Conservation (phyloP, 768 basidiomycete species). For the Mycena amicta region DNA sequence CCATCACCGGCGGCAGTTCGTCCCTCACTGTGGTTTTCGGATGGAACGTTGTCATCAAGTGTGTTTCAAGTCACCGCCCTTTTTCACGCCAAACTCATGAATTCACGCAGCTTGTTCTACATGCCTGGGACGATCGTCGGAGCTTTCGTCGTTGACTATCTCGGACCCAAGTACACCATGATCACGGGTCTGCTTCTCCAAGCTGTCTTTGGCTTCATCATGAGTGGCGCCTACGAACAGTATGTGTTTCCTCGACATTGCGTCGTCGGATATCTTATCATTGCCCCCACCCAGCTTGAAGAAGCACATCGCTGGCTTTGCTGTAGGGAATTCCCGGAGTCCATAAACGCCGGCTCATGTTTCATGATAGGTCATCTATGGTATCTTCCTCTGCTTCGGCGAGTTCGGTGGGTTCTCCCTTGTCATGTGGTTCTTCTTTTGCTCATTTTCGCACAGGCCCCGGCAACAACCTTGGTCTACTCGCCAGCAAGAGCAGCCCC, state of each 20-base stretch:
- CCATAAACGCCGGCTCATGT: background rate
- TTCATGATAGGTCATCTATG: slow-evolving; percentile 71
- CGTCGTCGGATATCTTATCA: background rate
- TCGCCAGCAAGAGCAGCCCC: slow-evolving; percentile 84
- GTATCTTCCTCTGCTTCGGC: slow-evolving; percentile 87
- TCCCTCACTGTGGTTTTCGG: slow-evolving; percentile 71
- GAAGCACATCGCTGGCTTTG: slow-evolving; percentile 71
- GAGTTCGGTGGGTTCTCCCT: slow-evolving; percentile 67
- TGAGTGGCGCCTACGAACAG: slow-evolving; percentile 78
- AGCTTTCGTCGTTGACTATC: slow-evolving; percentile 72
- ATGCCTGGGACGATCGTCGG: slow-evolving; percentile 64
- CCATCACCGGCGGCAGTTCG: slow-evolving; percentile 55
- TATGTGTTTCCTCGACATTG: slow-evolving; percentile 27
- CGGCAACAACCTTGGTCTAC: slow-evolving; percentile 83
- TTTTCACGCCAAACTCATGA: background rate
- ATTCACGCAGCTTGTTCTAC: slow-evolving; percentile 36
- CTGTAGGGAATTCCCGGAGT: slow-evolving; percentile 42
- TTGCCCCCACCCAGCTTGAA: slow-evolving; percentile 45
- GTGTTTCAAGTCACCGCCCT: slow-evolving; percentile 20
- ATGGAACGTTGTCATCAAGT: slow-evolving; percentile 88
- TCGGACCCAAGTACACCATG: slow-evolving; percentile 67
- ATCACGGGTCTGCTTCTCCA: slow-evolving; percentile 69
- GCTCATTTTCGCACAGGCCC: slow-evolving; percentile 48
- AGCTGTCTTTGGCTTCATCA: slow-evolving; percentile 81
- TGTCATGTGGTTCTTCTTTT: background rate